Base-by-base conservation (phyloP, 2,329 filamentous ascomycete genomes). In the Periconia sp. region DNA sequence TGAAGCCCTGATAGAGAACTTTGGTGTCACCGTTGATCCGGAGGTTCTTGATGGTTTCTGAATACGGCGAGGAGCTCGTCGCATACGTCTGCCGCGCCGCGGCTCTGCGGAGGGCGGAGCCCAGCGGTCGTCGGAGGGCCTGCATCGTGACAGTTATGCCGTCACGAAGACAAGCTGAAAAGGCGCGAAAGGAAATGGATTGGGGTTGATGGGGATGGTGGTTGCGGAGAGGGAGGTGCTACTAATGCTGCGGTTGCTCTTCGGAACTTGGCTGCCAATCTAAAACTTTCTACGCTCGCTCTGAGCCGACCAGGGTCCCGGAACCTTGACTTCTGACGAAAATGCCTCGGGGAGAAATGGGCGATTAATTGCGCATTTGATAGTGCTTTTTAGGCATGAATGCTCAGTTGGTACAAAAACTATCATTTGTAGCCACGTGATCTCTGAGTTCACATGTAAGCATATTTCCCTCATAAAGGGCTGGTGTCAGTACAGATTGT, bases 1-100 rank as follows among this genome's bases (percentile, higher is more conserved):
- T 97, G 75, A 97, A 97, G 60, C 94, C 94, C 79, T 99, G 94
- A 80, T 84, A 97, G 66, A 97, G 79, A 59, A 99, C 90, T 79
- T 94, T 95, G 64, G 94, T 99, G 60, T 96, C 86, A 72, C 79
- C 71, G 75, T 91, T 96, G 80, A 97, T 92, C 76, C 90, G 88
- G 67, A 97, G 84, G 81, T 97, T 97, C 67, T 68, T 66, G 58
- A 70, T 67, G 17, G 70, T 73, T 50, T 67, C 61, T 40, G 66
- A 57, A 41, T 73, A 72, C 48, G 83, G 83, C 57, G 84, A 82
- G 50, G 80, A 80, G 56, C 80, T 75, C 38, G 87, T 86, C 70
- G 87, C 86, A 79, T 95, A 95, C 61, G 79, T 75, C 72, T 90
- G 86, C 71, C 83, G 82, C 68, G 86, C 81, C 75, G 84, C 78